These are phyloP conservation scores for Thalassiosira allenii DNA, from an alignment of 352 stramenopile genomes.

Conservation along the genomic window DNA sequence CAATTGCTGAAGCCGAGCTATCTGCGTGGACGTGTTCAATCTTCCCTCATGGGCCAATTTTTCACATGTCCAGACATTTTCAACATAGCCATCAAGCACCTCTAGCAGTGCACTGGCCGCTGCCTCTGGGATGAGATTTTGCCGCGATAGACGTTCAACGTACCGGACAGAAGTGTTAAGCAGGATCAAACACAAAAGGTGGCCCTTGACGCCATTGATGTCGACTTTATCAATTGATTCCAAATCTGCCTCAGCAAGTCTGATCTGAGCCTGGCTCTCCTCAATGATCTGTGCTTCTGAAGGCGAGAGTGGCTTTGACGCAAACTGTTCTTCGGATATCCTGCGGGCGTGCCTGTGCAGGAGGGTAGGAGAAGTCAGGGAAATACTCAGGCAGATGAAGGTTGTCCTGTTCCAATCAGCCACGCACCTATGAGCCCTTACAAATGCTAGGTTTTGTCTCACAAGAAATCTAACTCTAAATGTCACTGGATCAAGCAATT, in stretches of 20 bases:
- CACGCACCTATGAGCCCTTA: too few species aligned
- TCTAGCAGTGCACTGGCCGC: slow-evolving; percentile 13
- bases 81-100: slow-evolving; percentile 1
- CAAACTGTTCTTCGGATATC: slow-evolving; percentile 20
- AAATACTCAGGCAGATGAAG: not conserved
- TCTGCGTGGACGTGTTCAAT: too few species aligned
- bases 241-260: slow-evolving; percentile 42
- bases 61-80: too few species aligned
- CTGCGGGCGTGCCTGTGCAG: not conserved
- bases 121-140: slow-evolving; percentile 15
- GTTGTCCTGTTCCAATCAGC: too few species aligned
- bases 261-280: slow-evolving; percentile 57
- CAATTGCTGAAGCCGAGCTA: too few species aligned
- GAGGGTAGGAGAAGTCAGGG: not conserved
- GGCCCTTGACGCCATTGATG: slow-evolving; percentile 43
- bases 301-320: slow-evolving; percentile 25
- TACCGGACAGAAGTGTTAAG: slow-evolving; percentile 46
- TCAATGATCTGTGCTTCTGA: slow-evolving; percentile 52
- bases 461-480: slow-evolving; percentile 6
- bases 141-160: slow-evolving; percentile 44
- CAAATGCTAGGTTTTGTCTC: slow-evolving; percentile 17
- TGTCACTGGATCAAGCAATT: not conserved
- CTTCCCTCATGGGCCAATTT: too few species aligned
- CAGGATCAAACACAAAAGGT: slow-evolving; percentile 67
- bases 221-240: slow-evolving; percentile 38